Conservation (phyloP, 495 filamentous ascomycete species). For the Penicillium diatomitis region DNA sequence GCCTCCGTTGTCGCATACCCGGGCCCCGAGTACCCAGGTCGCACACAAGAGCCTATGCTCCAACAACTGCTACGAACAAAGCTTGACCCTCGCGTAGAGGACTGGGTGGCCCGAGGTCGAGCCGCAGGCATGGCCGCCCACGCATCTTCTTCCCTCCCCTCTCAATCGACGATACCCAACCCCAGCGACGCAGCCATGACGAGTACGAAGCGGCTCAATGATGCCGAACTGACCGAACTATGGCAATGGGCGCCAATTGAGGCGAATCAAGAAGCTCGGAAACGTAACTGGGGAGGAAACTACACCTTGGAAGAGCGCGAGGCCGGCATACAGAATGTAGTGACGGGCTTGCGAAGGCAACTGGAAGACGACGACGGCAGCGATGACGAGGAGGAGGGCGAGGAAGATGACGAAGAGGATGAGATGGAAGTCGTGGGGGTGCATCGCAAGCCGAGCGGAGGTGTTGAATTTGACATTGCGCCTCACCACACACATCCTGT, state of each 20-base stretch:
- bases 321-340: constrained; percentile 57
- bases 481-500: constrained; percentile 19
- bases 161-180: neutral
- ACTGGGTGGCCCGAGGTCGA: constrained; percentile 58
- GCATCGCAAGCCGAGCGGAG: constrained; percentile 29
- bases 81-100: constrained; percentile 63
- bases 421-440: constrained; percentile 38
- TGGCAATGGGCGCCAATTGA: constrained; percentile 45
- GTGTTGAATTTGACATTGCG: constrained; percentile 39
- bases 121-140: constrained; percentile 20
- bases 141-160: constrained; percentile 1
- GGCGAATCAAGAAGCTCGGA: constrained; percentile 41
- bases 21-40: constrained; percentile 63
- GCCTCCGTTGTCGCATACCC: constrained; percentile 60
- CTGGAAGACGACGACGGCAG: constrained; percentile 48
- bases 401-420: constrained; percentile 42
- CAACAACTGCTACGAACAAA: constrained; percentile 68
- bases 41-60: constrained; percentile 55
- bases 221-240: constrained; percentile 30
- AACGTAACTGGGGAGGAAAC: constrained; percentile 47
- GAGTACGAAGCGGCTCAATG: constrained; percentile 23
- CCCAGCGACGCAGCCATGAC: neutral
- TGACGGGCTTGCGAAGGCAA: constrained; percentile 53
- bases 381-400: constrained; percentile 44
- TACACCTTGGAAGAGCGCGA: constrained; percentile 64